phyloP scores from a whole-genome alignment of 228 moss, liverwort and hornwort genomes.

The Sphagnum fallax region DNA sequence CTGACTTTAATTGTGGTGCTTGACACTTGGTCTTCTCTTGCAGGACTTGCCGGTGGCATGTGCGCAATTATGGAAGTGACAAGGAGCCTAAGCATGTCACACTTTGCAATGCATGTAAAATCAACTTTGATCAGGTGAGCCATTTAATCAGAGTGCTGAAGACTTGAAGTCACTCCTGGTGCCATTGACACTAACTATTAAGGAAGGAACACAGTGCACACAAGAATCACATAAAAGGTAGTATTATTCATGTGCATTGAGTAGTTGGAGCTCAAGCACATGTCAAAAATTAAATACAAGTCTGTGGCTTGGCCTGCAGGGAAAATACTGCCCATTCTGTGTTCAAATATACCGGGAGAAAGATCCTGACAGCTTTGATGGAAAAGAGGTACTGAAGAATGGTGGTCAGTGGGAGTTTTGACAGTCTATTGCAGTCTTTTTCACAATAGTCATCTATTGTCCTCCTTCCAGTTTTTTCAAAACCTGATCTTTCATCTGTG shows the following conservation, averaged over 20 bases:
- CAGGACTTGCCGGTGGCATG: constrained; percentile 99
- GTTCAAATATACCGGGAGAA: constrained; percentile 99
- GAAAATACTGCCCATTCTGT: constrained; percentile 97
- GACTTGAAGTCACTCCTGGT: neutral
- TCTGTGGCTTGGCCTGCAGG: constrained; percentile 31
- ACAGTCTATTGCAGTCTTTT: too few species aligned
- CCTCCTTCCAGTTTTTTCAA: neutral
- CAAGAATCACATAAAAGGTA: neutral
- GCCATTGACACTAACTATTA: neutral
- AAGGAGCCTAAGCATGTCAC: constrained; percentile 97
- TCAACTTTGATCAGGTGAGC: constrained; percentile 96
- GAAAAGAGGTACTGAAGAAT: constrained; percentile 67
- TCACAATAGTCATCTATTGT: neutral
- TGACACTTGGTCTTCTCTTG: constrained; percentile 1
- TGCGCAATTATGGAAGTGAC: constrained; percentile 92
- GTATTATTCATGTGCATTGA: neutral
- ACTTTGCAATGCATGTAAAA: constrained; percentile 98
- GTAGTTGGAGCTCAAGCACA: neutral
- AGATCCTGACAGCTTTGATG: constrained; percentile 97
- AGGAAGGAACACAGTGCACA: neutral
- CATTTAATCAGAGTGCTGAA: neutral
- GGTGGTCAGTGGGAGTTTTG: neutral
- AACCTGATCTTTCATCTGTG: neutral
- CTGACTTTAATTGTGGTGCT: too few species aligned
- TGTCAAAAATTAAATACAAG: neutral